Base-by-base conservation (phyloP, 2,329 filamentous ascomycete species). In the Talaromyces atroroseus region DNA sequence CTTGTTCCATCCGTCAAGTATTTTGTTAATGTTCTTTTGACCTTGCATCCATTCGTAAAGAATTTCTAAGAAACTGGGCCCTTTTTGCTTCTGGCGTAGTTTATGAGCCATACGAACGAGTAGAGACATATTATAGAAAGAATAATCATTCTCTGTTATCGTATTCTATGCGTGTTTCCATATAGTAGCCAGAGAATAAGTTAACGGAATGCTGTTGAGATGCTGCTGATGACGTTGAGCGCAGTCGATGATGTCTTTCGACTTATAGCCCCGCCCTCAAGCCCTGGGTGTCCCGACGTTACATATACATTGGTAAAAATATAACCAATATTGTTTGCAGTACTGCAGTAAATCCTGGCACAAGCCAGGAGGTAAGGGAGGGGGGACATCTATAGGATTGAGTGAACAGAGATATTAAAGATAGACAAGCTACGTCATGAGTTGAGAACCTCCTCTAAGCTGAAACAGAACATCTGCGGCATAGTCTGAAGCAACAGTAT, bases 1-100 rank as follows among this genome's bases (percentile, higher is more conserved):
- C 8, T 53, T 45, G 24, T 55, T 29, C 58, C 56, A 61, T 8
- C 21, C 36, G 1, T 46, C 21, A 10, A 54, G 34, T 12, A 26
- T 20, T 34, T 40, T 21, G 38, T 8, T 34, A 18, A 51, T 44
- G 6, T 51, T 36, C 7, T 29, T 51, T 10, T 12, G 23, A 8
- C 38, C 23, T 18, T 26, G 11, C 3, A 20, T 44, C 49, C 36
- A 51, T 44, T 51, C 49, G 16, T 10, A 16, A 16, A 51, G 7
- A 18, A 51, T 44, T 2, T 14, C n/a, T 14, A 44, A 42, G 12
- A 42, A 18, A 26, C 38, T 42, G 16, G 49, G 49, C 18, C 36
- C 49, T 11, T 29, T 44, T 12, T 29, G 14, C 16, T 40, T 29
- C 34, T 26, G 10, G 24, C 10, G 29, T 32, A 29, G 18, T 12